phyloP scores from a whole-genome alignment of 2,329 filamentous ascomycete species.

The Epichloe elymi region DNA sequence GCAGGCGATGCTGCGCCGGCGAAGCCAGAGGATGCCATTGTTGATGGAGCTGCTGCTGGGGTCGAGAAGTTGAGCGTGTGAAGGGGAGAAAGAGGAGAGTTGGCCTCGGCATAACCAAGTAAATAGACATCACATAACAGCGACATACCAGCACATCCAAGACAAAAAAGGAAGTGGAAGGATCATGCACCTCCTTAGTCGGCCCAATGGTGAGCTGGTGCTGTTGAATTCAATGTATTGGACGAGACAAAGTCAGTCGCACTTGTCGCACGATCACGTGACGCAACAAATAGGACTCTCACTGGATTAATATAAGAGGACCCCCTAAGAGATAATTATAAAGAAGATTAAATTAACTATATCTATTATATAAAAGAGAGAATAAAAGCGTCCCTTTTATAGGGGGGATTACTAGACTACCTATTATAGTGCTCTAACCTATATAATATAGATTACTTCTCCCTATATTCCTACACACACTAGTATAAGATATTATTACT shows the following conservation, averaged over 20 bases:
- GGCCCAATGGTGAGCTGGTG: neutral
- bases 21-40: neutral
- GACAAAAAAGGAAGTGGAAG: neutral
- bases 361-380: no score
- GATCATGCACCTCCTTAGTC: neutral
- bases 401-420: no score
- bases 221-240: neutral
- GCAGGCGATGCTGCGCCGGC: neutral
- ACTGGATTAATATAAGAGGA: no score
- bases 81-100: neutral
- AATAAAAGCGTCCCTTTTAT: no score
- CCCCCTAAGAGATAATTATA: no score
- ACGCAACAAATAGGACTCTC: no score
- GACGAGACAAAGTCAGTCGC: neutral
- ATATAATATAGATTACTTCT: no score
- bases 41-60: conserved; percentile 1
- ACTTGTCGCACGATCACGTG: no score
- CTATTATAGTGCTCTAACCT: no score
- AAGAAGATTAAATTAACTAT: no score
- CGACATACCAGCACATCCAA: neutral
- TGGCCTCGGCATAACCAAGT: neutral
- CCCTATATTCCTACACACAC: no score
- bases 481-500: no score
- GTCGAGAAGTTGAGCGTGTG: conserved; percentile 5
- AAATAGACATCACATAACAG: neutral